Conservation (phyloP, 139 green algal species). For the Tetradesmus obliquus region DNA sequence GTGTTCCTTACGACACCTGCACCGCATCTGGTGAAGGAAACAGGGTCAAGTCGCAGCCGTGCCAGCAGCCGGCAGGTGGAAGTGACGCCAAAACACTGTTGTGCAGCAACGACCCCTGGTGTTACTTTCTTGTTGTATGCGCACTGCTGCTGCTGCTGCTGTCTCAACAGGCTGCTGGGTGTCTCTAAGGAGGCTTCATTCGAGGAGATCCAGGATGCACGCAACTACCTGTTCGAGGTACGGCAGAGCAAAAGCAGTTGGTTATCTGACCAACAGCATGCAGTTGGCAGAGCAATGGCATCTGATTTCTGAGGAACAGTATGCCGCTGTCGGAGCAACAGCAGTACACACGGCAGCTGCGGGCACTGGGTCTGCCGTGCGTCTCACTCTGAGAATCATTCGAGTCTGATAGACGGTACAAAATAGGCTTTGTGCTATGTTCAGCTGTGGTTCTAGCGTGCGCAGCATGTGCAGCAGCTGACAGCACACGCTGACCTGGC, state of each 20-base stretch:
- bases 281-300: not conserved
- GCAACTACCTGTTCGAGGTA: conserved; percentile 83
- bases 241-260: not conserved
- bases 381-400: too few relatives aligned
- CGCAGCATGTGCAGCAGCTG: not conserved
- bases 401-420: too few relatives aligned
- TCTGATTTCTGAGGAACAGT: not conserved
- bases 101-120: too few relatives aligned
- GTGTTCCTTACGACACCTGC: too few relatives aligned
- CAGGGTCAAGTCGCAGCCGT: too few relatives aligned
- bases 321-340: not conserved
- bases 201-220: conserved; percentile 87
- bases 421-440: not conserved
- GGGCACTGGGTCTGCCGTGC: too few relatives aligned
- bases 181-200: conserved; percentile 76
- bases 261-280: too few relatives aligned
- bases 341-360: not conserved
- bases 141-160: not conserved
- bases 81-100: too few relatives aligned
- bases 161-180: conserved; percentile 71
- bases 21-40: too few relatives aligned
- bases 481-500: not conserved
- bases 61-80: too few relatives aligned
- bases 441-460: not conserved
- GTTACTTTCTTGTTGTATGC: too few relatives aligned